Evolutionary conservation across 305 asterid species (phyloP).

Genomic region (Coffea humblotiana): DNA sequence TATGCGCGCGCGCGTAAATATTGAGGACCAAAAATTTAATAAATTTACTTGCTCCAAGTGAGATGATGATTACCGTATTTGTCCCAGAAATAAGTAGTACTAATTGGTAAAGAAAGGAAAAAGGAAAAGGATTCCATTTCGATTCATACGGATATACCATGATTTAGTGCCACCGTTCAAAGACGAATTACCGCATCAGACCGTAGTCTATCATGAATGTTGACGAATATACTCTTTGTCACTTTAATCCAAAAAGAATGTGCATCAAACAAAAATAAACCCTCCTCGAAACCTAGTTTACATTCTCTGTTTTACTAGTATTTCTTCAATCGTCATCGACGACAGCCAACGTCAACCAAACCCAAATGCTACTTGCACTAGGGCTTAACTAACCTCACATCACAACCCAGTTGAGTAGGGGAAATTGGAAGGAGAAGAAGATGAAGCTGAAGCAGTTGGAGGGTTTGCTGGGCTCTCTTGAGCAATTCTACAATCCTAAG

Average conservation of each 20-base stretch:
- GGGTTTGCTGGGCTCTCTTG: conserved; percentile 59
- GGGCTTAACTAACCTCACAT: not conserved
- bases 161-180: not conserved
- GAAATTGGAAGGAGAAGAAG: conserved; percentile 11
- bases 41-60: too few species aligned
- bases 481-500: conserved; percentile 74
- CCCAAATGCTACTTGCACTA: not conserved
- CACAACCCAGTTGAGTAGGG: not conserved
- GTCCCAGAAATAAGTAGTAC: too few species aligned
- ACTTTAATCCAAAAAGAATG: too few species aligned
- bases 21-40: too few species aligned
- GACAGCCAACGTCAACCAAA: too few species aligned
- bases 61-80: too few species aligned
- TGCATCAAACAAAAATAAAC: too few species aligned
- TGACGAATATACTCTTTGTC: not conserved
- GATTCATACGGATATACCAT: not conserved
- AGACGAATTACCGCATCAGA: not conserved
- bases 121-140: not conserved
- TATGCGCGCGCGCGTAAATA: too few species aligned
- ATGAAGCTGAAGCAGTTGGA: conserved; percentile 87
- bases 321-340: too few species aligned
- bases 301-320: not conserved
- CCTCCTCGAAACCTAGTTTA: not conserved
- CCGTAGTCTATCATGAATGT: not conserved
- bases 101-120: not conserved